Conservation (phyloP, 2,329 filamentous ascomycete species). For the Claviceps pusilla region DNA sequence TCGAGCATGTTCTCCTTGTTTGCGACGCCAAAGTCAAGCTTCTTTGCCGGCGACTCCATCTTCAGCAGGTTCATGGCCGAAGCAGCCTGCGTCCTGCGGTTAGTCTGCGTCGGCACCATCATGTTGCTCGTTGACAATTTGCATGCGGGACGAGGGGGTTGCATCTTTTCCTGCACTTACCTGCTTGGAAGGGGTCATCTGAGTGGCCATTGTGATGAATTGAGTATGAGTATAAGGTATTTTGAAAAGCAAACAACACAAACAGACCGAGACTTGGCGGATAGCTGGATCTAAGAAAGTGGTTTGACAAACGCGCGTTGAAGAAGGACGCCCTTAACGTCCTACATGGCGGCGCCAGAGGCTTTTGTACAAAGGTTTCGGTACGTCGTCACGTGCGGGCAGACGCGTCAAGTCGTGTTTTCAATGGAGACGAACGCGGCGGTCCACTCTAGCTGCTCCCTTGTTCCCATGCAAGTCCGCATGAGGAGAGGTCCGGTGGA, state of each 20-base stretch:
- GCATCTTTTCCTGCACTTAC: conserved; percentile 21
- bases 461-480: not conserved
- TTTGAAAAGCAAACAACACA: conserved; percentile 8
- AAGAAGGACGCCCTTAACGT: conserved; percentile 10
- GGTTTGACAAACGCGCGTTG: conserved; percentile 15
- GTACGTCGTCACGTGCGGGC: conserved; percentile 23
- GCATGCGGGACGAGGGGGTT: not conserved
- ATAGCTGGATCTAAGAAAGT: conserved; percentile 9
- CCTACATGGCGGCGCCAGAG: conserved; percentile 16
- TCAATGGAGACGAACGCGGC: conserved; percentile 7
- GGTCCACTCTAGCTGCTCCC: conserved; percentile 12
- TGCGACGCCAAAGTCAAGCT: conserved; percentile 58
- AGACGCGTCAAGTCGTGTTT: conserved; percentile 21
- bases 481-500: conserved; percentile 1
- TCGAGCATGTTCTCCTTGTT: conserved; percentile 70
- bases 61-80: conserved; percentile 76
- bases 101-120: conserved; percentile 12
- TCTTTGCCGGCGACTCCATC: conserved; percentile 87
- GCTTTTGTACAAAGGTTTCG: conserved; percentile 22
- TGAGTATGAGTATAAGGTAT: conserved; percentile 4
- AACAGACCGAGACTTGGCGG: conserved; percentile 9
- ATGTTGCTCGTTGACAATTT: not conserved
- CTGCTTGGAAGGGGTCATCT: conserved; percentile 50
- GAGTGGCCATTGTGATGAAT: conserved; percentile 50
- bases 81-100: conserved; percentile 49